These are phyloP conservation scores for Wickerhamiella lipophila DNA, from an alignment of 805 yeast species.

Conservation along the genomic window DNA sequence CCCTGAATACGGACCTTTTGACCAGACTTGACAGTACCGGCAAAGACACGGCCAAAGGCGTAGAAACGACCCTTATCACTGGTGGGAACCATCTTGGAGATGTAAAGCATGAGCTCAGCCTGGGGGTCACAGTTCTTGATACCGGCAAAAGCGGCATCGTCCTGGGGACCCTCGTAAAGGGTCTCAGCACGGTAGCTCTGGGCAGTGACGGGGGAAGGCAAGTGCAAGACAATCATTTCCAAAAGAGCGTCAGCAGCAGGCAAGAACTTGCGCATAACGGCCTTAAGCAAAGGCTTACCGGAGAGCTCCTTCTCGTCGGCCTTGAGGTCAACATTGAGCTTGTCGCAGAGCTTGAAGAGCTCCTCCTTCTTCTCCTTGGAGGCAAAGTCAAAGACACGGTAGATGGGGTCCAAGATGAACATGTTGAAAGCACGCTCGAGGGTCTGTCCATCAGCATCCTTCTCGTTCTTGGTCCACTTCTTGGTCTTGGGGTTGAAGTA, in stretches of 20 bases:
- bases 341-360: conserved; percentile 80
- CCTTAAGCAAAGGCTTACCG: conserved; percentile 97
- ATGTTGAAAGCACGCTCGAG: conserved; percentile 99
- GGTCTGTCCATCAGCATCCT: conserved; percentile 87
- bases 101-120: conserved; percentile 97
- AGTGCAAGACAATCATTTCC: conserved; percentile 96
- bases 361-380: conserved; percentile 99
- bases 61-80: conserved; percentile 99
- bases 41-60: conserved; percentile 99
- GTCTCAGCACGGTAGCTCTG: conserved; percentile 98
- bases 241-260: conserved; percentile 99
- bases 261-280: conserved; percentile 98
- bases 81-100: conserved; percentile 99
- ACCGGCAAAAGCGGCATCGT: conserved; percentile 75
- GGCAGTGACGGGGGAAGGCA: conserved; percentile 99
- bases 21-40: conserved; percentile 99
- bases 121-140: conserved; percentile 97
- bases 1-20: conserved; percentile 99
- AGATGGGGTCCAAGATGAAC: conserved; percentile 98
- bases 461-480: conserved; percentile 95
- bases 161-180: conserved; percentile 95
- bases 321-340: conserved; percentile 88
- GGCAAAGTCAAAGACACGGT: conserved; percentile 91
- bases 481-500: conserved; percentile 99
- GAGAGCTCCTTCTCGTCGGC: conserved; percentile 95